Conservation (phyloP, 768 basidiomycete genomes). For the Suillus cothurnatus region DNA sequence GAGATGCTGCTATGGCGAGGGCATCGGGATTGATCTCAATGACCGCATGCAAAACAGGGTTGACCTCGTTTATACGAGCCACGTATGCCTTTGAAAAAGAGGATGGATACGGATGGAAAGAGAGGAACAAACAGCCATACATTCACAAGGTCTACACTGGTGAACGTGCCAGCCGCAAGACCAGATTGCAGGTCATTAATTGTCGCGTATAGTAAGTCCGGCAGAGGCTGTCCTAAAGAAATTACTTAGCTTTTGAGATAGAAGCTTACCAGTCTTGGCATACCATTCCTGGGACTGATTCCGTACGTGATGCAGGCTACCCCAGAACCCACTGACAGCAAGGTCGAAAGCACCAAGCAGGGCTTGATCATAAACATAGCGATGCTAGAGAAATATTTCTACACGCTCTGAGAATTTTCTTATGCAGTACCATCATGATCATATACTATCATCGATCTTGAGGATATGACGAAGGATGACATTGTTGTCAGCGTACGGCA, state of each 20-base stretch:
- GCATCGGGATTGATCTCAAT: constrained; percentile 3
- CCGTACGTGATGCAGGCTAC: background rate
- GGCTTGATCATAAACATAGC: background rate
- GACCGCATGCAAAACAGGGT: constrained; percentile 1
- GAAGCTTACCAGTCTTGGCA: background rate
- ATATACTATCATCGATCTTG: background rate
- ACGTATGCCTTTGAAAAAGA: constrained; percentile 6
- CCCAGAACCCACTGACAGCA: constrained; percentile 1
- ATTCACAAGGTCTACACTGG: constrained; percentile 1
- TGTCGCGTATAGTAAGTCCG: constrained; percentile 2
- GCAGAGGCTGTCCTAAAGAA: constrained; percentile 1
- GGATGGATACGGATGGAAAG: background rate
- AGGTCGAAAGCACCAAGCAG: background rate
- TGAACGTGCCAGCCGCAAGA: constrained; percentile 2
- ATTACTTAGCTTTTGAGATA: background rate
- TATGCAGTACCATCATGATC: background rate
- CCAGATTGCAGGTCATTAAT: constrained; percentile 5
- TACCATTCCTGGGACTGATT: constrained; percentile 6
- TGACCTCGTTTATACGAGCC: constrained; percentile 4
- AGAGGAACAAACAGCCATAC: background rate
- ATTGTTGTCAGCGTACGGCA: background rate
- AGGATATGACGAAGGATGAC: background rate
- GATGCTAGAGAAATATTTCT: background rate
- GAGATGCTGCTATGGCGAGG: background rate
- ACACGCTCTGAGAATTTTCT: background rate